Evolutionary conservation across 75 land plant genomes (phyloP), one percentile per base, ranked within the genome.

Genomic region (Larix kaempferi): DNA sequence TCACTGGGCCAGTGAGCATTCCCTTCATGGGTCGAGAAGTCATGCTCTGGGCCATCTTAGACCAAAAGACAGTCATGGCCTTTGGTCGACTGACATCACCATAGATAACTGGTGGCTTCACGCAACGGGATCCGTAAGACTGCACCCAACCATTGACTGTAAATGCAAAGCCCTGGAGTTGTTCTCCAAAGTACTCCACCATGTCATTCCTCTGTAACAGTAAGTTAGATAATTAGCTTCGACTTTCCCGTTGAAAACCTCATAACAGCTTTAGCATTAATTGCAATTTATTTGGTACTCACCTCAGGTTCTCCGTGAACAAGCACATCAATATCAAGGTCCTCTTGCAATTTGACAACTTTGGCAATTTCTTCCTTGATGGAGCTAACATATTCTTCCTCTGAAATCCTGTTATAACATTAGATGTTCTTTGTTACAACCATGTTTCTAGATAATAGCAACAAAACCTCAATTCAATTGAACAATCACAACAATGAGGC

Each of bases 271-370:
- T 57, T 0, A 19, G 17, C 22, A 60, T 21, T 57, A 6, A 49
- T 0, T 76, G 3, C 54, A 41, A 35, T n/a, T 21, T 33, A 60
- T 54, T 71, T 2, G 2, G 6, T 21, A 10, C 77, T 71, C 57
- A 91, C 96, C 91, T 94, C 94, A 21, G 96, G 96, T 75, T 94
- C 96, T 84, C 97, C 97, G 77, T 94, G 94, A 6, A 92, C 97
- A 61, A 94, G 83, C 65, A 94, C 91, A 90, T 94, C 97, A 79
- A 94, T 91, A 55, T 91, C 97, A 77, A 94, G 92, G 56, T 94
- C 96, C 83, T 94, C 96, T 71, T 94, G 94, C 44, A 94, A 79
- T 80, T 86, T 85, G 69, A 89, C 89, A 66, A 94, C 94, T 71
- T 87, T 89, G 66, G 54, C 74, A 44, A 94, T 91, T 78, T 94